Evolutionary conservation across 768 basidiomycete species (phyloP), one percentile per base, ranked within the genome.

Genomic region (Termitomyces bulborhizus): DNA sequence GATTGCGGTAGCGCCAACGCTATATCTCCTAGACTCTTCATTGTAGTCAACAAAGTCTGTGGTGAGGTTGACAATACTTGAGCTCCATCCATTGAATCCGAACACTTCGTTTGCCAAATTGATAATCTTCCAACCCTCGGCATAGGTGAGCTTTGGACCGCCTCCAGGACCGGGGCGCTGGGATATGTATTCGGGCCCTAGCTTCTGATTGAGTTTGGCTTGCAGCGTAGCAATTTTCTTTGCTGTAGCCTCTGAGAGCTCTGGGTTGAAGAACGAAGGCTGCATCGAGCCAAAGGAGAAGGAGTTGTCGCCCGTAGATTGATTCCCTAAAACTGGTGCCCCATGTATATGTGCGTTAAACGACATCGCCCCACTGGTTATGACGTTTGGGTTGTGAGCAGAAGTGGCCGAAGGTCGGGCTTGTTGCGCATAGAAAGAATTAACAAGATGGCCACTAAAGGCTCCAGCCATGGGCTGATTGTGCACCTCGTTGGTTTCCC

Each of bases 51-150:
- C 69, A 67, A 88, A 90, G 63, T 91, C 90, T 3, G 85, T 89
- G 7, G 82, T 81, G 34, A 97, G 69, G 53, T 66, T 89, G 57
- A 90, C 80, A 46, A 96, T 76, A 46, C 69, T 87, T 1, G 91
- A 89, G 57, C 87, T 90, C 95, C 93, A 95, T 26, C 95, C 97
- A 59, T 98, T 93, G 76, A 93, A 98, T 1, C 96, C 96, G 71
- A 99, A 98, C 42, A 98, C 90, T 60, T 99, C 96, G 67, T 99
- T 99, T 2, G 96, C 97, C 24, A 99, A 79, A 65, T 95, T 96
- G 69, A 99, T 97, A 37, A 94, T 86, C 72, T 93, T 95, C 96
- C 96, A 98, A 0, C 96, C 97, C 67, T 98, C 96, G 1, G 89
- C 88, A 65, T 99, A 98, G 15, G 88, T 94, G 45, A 99, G 74